Percentiles rank a stretch among this genome's conserved stretches.
Conservation (phyloP, 1,139 yeast species). For the Geotrichum fermentans region DNA sequence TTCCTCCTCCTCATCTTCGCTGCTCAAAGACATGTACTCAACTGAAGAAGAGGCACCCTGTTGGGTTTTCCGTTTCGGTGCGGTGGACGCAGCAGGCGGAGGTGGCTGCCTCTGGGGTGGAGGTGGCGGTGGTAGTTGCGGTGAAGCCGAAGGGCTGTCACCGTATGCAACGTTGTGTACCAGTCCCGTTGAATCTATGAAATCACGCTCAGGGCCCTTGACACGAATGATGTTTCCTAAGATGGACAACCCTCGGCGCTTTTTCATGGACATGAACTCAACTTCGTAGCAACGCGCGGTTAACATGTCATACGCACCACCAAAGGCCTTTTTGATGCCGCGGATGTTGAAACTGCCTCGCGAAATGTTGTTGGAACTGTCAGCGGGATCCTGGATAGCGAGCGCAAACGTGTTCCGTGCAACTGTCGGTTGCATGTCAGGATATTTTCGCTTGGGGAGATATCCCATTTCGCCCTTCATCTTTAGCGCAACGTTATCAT, state of each 20-base stretch:
- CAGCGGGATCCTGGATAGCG: constrained; percentile 89
- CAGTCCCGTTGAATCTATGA: constrained; percentile 65
- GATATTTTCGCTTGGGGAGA: constrained; percentile 52
- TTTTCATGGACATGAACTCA: constrained; percentile 55
- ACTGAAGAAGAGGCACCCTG: background rate
- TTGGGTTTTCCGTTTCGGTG: too few species aligned
- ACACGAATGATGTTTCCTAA: constrained; percentile 76
- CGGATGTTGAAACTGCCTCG: constrained; percentile 80
- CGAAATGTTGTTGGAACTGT: constrained; percentile 72
- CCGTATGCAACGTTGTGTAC: constrained; percentile 41
- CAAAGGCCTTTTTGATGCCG: constrained; percentile 79
- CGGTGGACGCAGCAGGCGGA: background rate
- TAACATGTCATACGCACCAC: constrained; percentile 82
- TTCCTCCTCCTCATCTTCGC: constrained; percentile 6
- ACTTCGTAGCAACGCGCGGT: constrained; percentile 42
- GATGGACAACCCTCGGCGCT: constrained; percentile 67
- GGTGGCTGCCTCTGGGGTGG: background rate
- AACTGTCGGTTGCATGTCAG: constrained; percentile 49
- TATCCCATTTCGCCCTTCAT: constrained; percentile 50
- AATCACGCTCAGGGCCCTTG: constrained; percentile 72
- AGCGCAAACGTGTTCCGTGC: constrained; percentile 48
- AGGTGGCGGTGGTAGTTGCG: background rate
- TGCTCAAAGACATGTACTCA: constrained; percentile 10
- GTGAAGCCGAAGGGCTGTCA: background rate
- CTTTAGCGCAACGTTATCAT: constrained; percentile 54